Percentiles rank a stretch among this genome's conserved stretches.
Evolutionary conservation across 2,329 filamentous ascomycete species (phyloP).

Genomic region (Epichloe elymi): DNA sequence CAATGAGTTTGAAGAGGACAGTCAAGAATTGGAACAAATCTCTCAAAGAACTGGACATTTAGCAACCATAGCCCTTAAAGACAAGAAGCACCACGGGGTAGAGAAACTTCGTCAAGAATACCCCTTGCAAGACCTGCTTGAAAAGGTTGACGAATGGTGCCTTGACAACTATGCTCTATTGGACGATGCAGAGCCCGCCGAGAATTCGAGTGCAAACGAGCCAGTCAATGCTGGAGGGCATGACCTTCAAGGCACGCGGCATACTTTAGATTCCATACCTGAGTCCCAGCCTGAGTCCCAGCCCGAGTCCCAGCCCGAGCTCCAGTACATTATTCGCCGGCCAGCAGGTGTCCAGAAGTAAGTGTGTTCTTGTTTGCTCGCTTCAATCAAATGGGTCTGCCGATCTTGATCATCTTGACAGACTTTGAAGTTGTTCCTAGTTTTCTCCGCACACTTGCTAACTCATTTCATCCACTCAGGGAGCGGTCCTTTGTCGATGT

Average conservation of each 20-base stretch:
- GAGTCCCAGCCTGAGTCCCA: not conserved
- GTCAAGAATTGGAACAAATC: not conserved
- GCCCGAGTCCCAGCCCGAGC: not conserved
- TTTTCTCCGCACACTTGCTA: too few species aligned
- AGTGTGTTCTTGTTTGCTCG: not conserved
- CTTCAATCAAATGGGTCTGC: not conserved
- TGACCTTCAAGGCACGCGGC: not conserved
- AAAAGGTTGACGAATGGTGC: conserved; percentile 10
- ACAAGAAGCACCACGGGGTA: conserved; percentile 6
- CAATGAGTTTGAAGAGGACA: not conserved
- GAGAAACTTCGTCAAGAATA: conserved; percentile 9
- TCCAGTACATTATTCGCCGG: not conserved
- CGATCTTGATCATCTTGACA: not conserved
- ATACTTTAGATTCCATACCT: not conserved
- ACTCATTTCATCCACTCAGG: not conserved
- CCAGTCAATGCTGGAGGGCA: not conserved
- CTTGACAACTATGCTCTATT: conserved; percentile 7
- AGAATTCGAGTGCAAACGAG: not conserved
- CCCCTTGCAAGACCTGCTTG: conserved; percentile 9
- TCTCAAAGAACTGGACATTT: not conserved
- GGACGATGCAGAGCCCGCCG: not conserved
- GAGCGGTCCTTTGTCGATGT: not conserved
- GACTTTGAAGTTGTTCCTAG: not conserved
- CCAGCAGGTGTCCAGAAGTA: not conserved
- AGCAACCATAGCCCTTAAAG: not conserved